phyloP scores from a whole-genome alignment of 176 grass and related monocot genomes.

The Rhynchospora pubera region DNA sequence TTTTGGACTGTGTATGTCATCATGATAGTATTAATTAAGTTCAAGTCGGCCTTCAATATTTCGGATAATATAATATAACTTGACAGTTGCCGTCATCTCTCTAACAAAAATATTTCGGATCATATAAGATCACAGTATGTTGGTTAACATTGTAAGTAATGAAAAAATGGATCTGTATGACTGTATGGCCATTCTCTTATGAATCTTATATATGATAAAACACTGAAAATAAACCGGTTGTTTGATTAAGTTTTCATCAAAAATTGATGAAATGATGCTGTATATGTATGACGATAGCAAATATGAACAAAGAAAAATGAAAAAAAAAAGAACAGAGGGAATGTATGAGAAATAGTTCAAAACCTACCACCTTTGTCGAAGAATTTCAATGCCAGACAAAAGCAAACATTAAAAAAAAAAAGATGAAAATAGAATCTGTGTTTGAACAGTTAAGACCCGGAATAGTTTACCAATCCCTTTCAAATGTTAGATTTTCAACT shows the following conservation, averaged over 20 bases:
- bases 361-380: background rate
- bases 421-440: background rate
- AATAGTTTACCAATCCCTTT: background rate
- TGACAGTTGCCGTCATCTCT: too few relatives aligned
- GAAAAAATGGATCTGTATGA: background rate
- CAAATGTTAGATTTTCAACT: too few relatives aligned
- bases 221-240: background rate
- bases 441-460: constrained; percentile 3
- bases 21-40: background rate
- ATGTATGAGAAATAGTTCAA: background rate
- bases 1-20: background rate
- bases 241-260: background rate
- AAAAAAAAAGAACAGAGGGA: background rate
- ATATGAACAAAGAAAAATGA: background rate
- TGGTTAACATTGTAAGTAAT: too few relatives aligned
- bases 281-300: background rate
- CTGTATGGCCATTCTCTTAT: background rate
- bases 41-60: background rate
- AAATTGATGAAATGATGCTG: background rate
- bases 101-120: too few relatives aligned
- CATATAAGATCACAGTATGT: too few relatives aligned
- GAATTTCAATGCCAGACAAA: background rate
- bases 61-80: background rate
- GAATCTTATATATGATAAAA: background rate
- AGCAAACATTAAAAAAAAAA: background rate